A percentile compares a stretch with the other conserved stretches of the same genome.
These are phyloP conservation scores for Candida nitratophila DNA, from an alignment of 805 yeast genomes.

Conservation along the genomic window DNA sequence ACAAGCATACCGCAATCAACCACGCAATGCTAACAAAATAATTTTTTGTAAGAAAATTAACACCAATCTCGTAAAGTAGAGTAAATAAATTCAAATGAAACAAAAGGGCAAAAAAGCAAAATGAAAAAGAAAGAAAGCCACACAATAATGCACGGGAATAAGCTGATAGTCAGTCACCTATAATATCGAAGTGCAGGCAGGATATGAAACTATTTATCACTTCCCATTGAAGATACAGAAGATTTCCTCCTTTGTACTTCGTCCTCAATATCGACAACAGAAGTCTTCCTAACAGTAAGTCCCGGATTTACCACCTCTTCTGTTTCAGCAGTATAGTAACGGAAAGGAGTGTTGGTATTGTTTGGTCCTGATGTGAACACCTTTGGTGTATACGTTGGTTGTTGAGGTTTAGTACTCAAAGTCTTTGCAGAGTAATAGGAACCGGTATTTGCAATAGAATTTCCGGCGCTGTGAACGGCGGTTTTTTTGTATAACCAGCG, in stretches of 20 bases:
- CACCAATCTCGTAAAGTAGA: no score
- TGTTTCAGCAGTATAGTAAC: conserved; percentile 12
- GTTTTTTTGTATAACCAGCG: conserved; percentile 25
- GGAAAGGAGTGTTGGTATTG: conserved; percentile 22
- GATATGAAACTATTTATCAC: no score
- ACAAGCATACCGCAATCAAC: no score
- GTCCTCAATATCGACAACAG: background rate
- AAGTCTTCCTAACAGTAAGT: background rate
- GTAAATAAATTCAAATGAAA: no score
- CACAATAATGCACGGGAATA: no score
- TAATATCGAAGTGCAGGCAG: no score
- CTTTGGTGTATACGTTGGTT: background rate
- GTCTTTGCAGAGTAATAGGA: conserved; percentile 11
- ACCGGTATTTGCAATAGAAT: conserved; percentile 19
- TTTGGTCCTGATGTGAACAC: conserved; percentile 17
- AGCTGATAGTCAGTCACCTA: no score
- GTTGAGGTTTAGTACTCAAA: conserved; percentile 1
- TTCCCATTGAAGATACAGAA: background rate
- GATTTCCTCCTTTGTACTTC: background rate
- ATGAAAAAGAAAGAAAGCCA: no score
- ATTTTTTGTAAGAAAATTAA: no score
- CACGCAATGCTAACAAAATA: no score
- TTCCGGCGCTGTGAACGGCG: conserved; percentile 11
- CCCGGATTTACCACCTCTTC: background rate
- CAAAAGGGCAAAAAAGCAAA: no score